phyloP scores from a whole-genome alignment of 1,284 basidiomycete genomes.

The Melampsora larici-populina region DNA sequence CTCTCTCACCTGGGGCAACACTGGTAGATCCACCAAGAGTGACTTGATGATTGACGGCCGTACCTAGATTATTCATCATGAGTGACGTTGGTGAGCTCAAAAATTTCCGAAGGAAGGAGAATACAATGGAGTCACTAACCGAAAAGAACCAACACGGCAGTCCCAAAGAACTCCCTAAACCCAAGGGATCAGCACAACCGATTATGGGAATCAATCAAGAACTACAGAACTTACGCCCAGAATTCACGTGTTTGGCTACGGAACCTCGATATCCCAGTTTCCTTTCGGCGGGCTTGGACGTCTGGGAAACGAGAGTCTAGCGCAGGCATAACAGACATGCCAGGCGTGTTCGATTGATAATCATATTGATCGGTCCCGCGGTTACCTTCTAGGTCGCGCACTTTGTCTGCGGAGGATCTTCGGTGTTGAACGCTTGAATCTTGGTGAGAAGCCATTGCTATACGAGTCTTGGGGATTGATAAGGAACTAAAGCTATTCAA shows the following conservation, averaged over 20 bases:
- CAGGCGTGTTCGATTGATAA: background rate
- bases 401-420: no score
- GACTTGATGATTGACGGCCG: slow-evolving; percentile 39
- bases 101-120: background rate
- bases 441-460: no score
- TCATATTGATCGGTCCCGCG: background rate
- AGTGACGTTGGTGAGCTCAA: background rate
- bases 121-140: slow-evolving; percentile 3
- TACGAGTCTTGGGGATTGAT: no score
- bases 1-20: slow-evolving; percentile 9
- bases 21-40: slow-evolving; percentile 27
- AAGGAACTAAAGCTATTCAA: no score
- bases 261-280: background rate
- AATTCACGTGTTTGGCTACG: background rate
- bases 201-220: background rate
- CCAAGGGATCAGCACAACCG: background rate
- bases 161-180: slow-evolving; percentile 36
- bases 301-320: background rate
- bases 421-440: no score
- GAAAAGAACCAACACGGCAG: slow-evolving; percentile 34
- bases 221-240: slow-evolving; percentile 1
- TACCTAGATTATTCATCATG: slow-evolving; percentile 15
- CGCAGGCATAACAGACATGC: background rate
- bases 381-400: no score
- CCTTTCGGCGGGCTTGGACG: background rate